These are phyloP conservation scores for Tanacetum coccineum DNA, from an alignment of 129 eudicot genomes.

Conservation along the genomic window DNA sequence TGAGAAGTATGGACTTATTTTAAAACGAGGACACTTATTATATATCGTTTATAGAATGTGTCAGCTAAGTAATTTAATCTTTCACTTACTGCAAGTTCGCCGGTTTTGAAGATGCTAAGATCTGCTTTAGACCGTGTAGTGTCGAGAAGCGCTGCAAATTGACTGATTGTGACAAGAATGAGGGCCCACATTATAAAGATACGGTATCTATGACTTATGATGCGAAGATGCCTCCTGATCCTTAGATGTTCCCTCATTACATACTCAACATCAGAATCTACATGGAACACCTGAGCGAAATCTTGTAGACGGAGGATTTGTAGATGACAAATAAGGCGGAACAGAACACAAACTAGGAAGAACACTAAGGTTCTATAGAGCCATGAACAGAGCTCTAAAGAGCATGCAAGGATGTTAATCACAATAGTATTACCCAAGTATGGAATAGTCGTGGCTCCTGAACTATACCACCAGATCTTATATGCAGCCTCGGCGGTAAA, in stretches of 20 bases:
- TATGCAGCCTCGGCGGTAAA: slow-evolving; percentile 82
- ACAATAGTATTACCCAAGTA: slow-evolving; percentile 69
- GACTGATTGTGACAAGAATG: slow-evolving; percentile 70
- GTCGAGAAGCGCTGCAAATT: slow-evolving; percentile 64
- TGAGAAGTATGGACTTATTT: too few relatives aligned
- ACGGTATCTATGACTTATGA: slow-evolving; percentile 86
- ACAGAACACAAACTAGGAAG: slow-evolving; percentile 85
- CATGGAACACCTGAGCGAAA: slow-evolving; percentile 72
- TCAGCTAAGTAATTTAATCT: neutral
- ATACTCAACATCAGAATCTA: slow-evolving; percentile 62
- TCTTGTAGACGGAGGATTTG: slow-evolving; percentile 91
- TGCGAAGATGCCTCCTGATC: slow-evolving; percentile 76
- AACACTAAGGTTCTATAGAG: slow-evolving; percentile 81
- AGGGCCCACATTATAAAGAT: slow-evolving; percentile 64
- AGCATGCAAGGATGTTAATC: slow-evolving; percentile 73
- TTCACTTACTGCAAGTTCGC: slow-evolving; percentile 83
- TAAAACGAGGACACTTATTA: too few relatives aligned
- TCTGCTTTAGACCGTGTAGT: slow-evolving; percentile 68
- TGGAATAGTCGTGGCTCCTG: slow-evolving; percentile 80
- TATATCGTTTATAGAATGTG: too few relatives aligned
- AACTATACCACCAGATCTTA: slow-evolving; percentile 94
- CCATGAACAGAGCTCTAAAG: slow-evolving; percentile 84
- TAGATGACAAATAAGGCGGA: slow-evolving; percentile 89
- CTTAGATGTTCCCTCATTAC: slow-evolving; percentile 82
- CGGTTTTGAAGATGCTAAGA: slow-evolving; percentile 58